These are phyloP conservation scores for Cercophora samala DNA, from an alignment of 495 filamentous ascomycete genomes.

Conservation along the genomic window DNA sequence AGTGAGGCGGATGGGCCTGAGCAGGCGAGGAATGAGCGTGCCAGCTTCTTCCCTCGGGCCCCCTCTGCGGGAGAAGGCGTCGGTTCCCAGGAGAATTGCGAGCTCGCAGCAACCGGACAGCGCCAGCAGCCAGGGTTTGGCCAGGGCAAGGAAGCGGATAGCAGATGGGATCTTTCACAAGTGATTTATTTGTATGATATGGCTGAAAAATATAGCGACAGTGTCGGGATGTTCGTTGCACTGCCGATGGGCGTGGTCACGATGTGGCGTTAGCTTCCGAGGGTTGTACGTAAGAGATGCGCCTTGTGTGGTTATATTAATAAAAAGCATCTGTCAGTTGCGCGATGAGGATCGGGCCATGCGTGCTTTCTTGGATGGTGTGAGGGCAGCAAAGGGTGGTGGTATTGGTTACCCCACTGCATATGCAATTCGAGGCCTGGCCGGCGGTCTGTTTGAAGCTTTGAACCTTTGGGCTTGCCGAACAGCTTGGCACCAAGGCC, in stretches of 20 bases:
- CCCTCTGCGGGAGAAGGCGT: constrained; percentile 17
- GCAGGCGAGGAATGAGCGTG: constrained; percentile 6
- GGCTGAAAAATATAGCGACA: no score
- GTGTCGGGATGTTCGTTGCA: neutral
- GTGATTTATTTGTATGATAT: no score
- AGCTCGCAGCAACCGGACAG: constrained; percentile 3
- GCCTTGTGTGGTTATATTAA: no score
- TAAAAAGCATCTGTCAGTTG: neutral
- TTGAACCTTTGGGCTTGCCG: neutral
- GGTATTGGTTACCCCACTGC: neutral
- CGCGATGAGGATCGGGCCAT: neutral
- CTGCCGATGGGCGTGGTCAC: neutral
- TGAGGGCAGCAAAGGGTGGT: neutral
- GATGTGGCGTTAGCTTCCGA: neutral
- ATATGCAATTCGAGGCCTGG: neutral
- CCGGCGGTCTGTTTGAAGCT: neutral
- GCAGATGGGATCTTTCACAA: neutral
- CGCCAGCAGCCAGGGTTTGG: neutral
- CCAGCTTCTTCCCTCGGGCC: constrained; percentile 29
- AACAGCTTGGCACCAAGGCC: neutral
- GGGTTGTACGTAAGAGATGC: neutral
- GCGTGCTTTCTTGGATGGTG: neutral
- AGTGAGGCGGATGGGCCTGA: neutral
- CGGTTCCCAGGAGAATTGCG: constrained; percentile 1
- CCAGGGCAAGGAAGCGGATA: neutral